These are phyloP conservation scores for Chlamydomonas sp. DNA, from an alignment of 139 green algal genomes.

Conservation along the genomic window DNA sequence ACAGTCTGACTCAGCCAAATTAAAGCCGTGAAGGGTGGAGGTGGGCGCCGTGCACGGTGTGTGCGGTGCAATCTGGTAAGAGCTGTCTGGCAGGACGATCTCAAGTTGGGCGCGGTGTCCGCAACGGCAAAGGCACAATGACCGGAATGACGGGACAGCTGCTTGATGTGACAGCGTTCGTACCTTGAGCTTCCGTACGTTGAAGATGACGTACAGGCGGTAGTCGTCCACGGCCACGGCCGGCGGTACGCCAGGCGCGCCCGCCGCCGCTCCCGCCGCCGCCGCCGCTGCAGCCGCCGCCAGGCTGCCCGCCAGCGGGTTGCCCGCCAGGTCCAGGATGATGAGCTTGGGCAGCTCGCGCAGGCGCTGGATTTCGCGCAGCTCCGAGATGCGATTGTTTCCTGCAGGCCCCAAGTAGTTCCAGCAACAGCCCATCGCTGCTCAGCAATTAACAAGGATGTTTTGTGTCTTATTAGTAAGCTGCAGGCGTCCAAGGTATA, in stretches of 20 bases:
- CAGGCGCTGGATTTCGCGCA: conserved; percentile 71
- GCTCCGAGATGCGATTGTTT: conserved; percentile 65
- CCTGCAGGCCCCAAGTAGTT: conserved; percentile 6
- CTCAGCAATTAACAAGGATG: no score
- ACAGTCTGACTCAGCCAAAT: no score
- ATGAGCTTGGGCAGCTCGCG: conserved; percentile 74
- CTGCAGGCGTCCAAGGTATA: no score
- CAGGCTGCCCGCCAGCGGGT: conserved; percentile 31
- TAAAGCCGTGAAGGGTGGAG: no score
- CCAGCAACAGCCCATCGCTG: no score
- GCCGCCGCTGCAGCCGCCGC: conserved; percentile 14
- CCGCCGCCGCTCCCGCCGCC: conserved; percentile 7
- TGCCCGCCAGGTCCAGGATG: conserved; percentile 75
- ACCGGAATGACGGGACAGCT: neutral
- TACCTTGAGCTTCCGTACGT: conserved; percentile 74
- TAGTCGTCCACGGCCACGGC: conserved; percentile 58
- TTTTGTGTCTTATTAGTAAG: no score
- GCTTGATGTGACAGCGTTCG: neutral
- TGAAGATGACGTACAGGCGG: conserved; percentile 72
- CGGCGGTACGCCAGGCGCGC: neutral
- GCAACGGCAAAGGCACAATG: no score
- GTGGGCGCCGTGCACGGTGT: no score
- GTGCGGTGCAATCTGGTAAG: no score
- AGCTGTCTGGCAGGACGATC: no score
- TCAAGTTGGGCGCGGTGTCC: no score